Percentiles rank a stretch among this genome's conserved stretches.
Evolutionary conservation across 345 rosid species (phyloP).

Genomic region (Sisymbrium irio): DNA sequence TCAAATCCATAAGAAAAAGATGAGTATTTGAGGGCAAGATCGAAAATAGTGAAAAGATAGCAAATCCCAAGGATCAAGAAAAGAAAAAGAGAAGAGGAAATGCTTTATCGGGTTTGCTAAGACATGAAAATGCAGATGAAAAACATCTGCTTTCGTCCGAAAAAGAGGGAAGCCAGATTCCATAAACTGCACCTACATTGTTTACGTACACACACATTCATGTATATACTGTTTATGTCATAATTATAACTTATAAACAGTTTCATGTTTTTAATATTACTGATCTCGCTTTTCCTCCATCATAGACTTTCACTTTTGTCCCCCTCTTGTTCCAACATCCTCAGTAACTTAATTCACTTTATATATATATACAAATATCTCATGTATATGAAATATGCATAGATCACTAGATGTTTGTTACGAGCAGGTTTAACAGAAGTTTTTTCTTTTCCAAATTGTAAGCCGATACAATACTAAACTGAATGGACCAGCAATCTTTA

Average conservation of each 20-base stretch:
- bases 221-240: not conserved
- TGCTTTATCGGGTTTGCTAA: conserved; percentile 35
- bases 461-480: not conserved
- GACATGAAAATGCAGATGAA: conserved; percentile 26
- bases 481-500: conserved; percentile 16
- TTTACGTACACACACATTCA: conserved; percentile 11
- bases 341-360: conserved; percentile 13
- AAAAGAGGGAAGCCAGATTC: conserved; percentile 29
- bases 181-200: conserved; percentile 24
- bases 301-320: conserved; percentile 34
- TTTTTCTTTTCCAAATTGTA: not conserved
- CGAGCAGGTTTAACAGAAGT: not conserved
- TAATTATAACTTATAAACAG: not conserved
- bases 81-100: conserved; percentile 18
- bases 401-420: not conserved
- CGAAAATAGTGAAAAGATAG: not conserved
- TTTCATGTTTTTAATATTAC: not conserved
- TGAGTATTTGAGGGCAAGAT: not conserved
- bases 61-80: conserved; percentile 36
- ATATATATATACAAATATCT: not conserved
- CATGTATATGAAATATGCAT: not conserved
- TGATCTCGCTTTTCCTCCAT: conserved; percentile 16
- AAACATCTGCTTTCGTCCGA: conserved; percentile 32
- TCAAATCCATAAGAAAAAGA: conserved; percentile 1
- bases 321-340: conserved; percentile 28